phyloP scores from a whole-genome alignment of 805 yeast species.

The Lachancea sp. region DNA sequence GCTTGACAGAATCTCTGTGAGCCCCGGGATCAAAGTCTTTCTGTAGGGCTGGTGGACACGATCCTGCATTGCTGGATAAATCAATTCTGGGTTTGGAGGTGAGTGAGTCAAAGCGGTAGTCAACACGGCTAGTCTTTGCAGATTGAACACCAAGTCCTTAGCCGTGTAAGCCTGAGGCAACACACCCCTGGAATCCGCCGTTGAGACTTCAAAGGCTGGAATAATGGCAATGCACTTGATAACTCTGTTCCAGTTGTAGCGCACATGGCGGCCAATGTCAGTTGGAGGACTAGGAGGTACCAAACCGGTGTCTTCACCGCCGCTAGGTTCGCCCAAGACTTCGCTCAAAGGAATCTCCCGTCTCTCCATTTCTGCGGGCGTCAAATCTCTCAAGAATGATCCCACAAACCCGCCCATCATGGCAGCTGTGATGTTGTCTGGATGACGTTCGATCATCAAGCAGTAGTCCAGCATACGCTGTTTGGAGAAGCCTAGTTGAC shows the following conservation, averaged over 20 bases:
- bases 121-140: conserved; percentile 87
- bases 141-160: conserved; percentile 81
- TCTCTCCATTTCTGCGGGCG: conserved; percentile 61
- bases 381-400: conserved; percentile 77
- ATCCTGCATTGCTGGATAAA: conserved; percentile 95
- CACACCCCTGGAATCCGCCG: conserved; percentile 86
- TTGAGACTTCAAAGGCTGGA: conserved; percentile 90
- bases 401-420: conserved; percentile 99
- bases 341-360: conserved; percentile 81
- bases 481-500: conserved; percentile 63
- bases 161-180: conserved; percentile 74
- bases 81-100: conserved; percentile 74
- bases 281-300: conserved; percentile 79
- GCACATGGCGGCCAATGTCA: conserved; percentile 81
- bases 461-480: conserved; percentile 88
- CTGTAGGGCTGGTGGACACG: conserved; percentile 97
- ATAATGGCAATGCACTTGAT: conserved; percentile 86
- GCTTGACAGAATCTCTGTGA: conserved; percentile 67
- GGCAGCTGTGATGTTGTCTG: conserved; percentile 97
- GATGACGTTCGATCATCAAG: conserved; percentile 95
- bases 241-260: conserved; percentile 73
- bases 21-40: conserved; percentile 84
- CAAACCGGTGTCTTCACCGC: conserved; percentile 61
- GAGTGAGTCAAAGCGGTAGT: conserved; percentile 86
- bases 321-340: conserved; percentile 72